Conservation (phyloP, 306 rosid species). For the Vicia sativa region DNA sequence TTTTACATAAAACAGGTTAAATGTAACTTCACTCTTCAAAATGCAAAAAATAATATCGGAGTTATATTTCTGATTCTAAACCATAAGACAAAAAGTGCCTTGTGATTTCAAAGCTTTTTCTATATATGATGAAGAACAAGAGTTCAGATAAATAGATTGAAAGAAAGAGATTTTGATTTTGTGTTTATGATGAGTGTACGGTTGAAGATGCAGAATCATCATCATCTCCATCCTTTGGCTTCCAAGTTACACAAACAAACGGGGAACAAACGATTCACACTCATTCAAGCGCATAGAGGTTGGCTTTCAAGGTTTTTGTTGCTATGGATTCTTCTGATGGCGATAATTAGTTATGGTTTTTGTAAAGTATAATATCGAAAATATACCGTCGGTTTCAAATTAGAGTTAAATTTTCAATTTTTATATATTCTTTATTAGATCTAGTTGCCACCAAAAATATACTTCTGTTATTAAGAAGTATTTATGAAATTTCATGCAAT, state of each 20-base stretch:
- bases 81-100: slow-evolving; percentile 45
- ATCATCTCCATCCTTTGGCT: slow-evolving; percentile 63
- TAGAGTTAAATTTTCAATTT: no score
- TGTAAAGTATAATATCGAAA: no score
- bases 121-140: slow-evolving; percentile 52
- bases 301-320: slow-evolving; percentile 72
- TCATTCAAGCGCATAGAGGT: slow-evolving; percentile 71
- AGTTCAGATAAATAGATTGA: slow-evolving; percentile 31
- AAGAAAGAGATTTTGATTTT: slow-evolving; percentile 30
- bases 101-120: slow-evolving; percentile 37
- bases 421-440: no score
- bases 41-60: no score
- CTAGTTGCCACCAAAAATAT: no score
- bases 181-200: slow-evolving; percentile 52
- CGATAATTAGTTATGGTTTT: slow-evolving; percentile 50
- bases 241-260: slow-evolving; percentile 71
- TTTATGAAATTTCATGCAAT: no score
- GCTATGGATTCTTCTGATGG: slow-evolving; percentile 69
- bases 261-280: slow-evolving; percentile 66
- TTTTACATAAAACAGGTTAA: no score
- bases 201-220: slow-evolving; percentile 68
- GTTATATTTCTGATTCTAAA: no score
- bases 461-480: no score
- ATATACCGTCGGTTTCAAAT: no score
- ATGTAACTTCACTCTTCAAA: no score